These are phyloP conservation scores for Nigrospora osmanthi DNA, from an alignment of 2,329 filamentous ascomycete species.

Conservation along the genomic window DNA sequence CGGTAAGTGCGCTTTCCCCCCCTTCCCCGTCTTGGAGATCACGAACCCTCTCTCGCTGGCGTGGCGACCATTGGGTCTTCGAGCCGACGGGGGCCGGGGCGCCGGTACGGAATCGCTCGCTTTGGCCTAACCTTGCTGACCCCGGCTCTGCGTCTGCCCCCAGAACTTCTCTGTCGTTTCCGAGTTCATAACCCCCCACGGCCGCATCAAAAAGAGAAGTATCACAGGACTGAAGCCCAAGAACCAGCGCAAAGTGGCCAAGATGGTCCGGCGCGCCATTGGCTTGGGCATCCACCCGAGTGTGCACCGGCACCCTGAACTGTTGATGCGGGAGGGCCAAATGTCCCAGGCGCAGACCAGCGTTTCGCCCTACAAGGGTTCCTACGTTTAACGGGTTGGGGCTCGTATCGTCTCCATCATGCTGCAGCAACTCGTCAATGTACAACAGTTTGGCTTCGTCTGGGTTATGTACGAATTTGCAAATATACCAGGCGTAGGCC, in stretches of 20 bases:
- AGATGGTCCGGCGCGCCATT: slow-evolving; percentile 81
- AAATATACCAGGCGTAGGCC: slow-evolving; percentile 4
- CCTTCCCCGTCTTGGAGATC: too few species aligned
- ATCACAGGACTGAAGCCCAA: slow-evolving; percentile 75
- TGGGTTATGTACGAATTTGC: slow-evolving; percentile 19
- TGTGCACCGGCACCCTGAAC: slow-evolving; percentile 80
- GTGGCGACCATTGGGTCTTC: too few species aligned
- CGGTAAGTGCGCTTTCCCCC: slow-evolving; percentile 44
- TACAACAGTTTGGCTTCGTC: slow-evolving; percentile 25
- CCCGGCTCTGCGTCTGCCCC: background rate
- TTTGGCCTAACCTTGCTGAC: background rate
- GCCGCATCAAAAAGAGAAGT: slow-evolving; percentile 70
- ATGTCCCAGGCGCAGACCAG: slow-evolving; percentile 9
- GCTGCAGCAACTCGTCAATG: slow-evolving; percentile 9
- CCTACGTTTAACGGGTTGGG: slow-evolving; percentile 2
- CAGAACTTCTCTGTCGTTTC: slow-evolving; percentile 91
- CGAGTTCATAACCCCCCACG: slow-evolving; percentile 79
- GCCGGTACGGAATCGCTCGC: too few species aligned
- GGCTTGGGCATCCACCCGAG: slow-evolving; percentile 89
- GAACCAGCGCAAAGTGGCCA: slow-evolving; percentile 90
- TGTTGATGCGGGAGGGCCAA: slow-evolving; percentile 40
- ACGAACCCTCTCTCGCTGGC: too few species aligned
- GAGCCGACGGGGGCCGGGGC: too few species aligned
- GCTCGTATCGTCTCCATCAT: too few species aligned
- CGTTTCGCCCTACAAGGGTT: slow-evolving; percentile 5